Percentiles rank a stretch among this genome's conserved stretches.
phyloP scores from a whole-genome alignment of 306 rosid genomes.

The Dryas octopetala region DNA sequence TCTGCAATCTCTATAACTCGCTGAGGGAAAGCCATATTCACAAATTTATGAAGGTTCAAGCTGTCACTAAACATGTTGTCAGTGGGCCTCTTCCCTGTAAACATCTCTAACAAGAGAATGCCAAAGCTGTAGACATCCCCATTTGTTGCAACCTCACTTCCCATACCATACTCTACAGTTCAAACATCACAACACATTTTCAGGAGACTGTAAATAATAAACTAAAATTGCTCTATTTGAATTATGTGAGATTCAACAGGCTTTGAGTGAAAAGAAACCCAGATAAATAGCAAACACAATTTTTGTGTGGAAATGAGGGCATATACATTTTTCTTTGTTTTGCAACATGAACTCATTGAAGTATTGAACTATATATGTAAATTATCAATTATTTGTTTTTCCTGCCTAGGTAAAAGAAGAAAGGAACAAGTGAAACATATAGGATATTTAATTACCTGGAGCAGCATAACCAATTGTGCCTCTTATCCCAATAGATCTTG shows the following conservation, averaged over 20 bases:
- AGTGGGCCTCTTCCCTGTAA: constrained; percentile 5
- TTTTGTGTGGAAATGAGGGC: too few relatives aligned
- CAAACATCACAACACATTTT: background rate
- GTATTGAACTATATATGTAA: too few relatives aligned
- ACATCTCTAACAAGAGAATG: constrained; percentile 12
- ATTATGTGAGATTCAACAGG: background rate
- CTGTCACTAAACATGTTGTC: background rate
- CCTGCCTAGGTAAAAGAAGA: too few relatives aligned
- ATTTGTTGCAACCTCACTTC: background rate
- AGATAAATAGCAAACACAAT: too few relatives aligned
- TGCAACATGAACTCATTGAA: too few relatives aligned
- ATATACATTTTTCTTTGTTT: too few relatives aligned
- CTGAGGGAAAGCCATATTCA: background rate
- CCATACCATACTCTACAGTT: constrained; percentile 1
- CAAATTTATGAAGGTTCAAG: constrained; percentile 9
- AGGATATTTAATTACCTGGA: background rate
- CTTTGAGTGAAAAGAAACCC: too few relatives aligned
- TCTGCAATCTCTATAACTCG: constrained; percentile 2
- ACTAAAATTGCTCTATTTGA: too few relatives aligned
- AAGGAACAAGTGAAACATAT: too few relatives aligned
- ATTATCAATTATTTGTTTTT: too few relatives aligned
- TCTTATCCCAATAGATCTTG: constrained; percentile 6
- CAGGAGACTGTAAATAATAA: too few relatives aligned
- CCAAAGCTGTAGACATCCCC: constrained; percentile 13
- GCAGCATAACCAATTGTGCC: constrained; percentile 4